These are phyloP conservation scores for Trichopus zeylanicus DNA, from an alignment of 116 monocot genomes.

Conservation along the genomic window DNA sequence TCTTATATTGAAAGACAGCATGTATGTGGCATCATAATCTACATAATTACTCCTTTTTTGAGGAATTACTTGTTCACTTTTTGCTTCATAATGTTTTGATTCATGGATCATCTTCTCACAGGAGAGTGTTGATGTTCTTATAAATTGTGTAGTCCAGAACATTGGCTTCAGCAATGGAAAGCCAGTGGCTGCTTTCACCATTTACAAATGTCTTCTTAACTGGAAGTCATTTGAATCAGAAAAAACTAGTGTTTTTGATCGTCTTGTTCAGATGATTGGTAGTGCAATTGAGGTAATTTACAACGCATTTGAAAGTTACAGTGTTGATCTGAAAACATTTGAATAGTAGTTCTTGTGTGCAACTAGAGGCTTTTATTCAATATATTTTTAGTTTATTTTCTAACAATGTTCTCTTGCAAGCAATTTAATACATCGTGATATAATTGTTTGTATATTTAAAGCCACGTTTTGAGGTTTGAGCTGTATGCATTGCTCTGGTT, in stretches of 20 bases:
- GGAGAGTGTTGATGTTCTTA: constrained; percentile 84
- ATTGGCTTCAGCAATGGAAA: constrained; percentile 80
- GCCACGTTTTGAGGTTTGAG: no score
- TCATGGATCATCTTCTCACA: constrained; percentile 22
- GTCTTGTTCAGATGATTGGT: constrained; percentile 86
- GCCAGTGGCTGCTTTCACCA: constrained; percentile 85
- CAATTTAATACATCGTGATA: no score
- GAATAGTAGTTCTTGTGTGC: not conserved
- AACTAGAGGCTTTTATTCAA: no score
- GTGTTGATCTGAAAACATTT: not conserved
- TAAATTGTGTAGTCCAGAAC: constrained; percentile 61
- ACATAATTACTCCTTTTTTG: not conserved
- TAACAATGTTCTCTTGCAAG: no score
- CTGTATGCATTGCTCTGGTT: no score
- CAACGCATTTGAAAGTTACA: not conserved
- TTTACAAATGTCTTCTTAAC: constrained; percentile 84
- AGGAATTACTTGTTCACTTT: not conserved
- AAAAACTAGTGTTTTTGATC: constrained; percentile 91
- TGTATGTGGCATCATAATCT: constrained; percentile 34
- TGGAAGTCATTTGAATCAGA: constrained; percentile 99
- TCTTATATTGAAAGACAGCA: constrained; percentile 76
- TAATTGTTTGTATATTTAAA: no score
- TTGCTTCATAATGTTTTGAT: not conserved
- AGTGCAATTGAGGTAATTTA: constrained; percentile 79
- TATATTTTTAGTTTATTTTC: no score